phyloP scores from a whole-genome alignment of 768 basidiomycete genomes.

The Pulveroboletus sp. region DNA sequence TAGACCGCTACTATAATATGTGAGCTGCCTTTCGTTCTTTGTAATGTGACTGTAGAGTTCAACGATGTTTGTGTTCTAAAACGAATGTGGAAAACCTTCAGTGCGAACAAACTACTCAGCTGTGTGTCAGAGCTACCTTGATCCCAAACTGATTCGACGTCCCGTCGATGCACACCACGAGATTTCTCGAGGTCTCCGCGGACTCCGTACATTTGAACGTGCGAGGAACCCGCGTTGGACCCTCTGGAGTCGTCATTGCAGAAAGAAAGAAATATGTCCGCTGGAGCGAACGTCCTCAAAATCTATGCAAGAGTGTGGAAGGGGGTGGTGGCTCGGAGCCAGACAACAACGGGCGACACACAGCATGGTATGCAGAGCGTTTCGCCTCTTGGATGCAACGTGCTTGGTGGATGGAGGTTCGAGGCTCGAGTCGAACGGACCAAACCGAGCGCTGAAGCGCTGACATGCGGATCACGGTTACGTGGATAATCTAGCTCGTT shows the following conservation, averaged over 20 bases:
- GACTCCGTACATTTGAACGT: constrained; percentile 2
- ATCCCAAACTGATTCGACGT: constrained; percentile 39
- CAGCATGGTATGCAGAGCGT: neutral
- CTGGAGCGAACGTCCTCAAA: neutral
- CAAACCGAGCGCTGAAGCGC: neutral
- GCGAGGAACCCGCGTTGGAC: neutral
- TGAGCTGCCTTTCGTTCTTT: constrained; percentile 34
- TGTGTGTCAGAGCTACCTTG: constrained; percentile 19
- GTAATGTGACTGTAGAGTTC: constrained; percentile 37
- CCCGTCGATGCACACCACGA: constrained; percentile 39
- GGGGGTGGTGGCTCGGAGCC: neutral
- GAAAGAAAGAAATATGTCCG: neutral
- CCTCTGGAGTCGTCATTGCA: constrained; percentile 7
- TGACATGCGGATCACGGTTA: neutral
- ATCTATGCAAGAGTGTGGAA: neutral
- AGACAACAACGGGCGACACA: neutral
- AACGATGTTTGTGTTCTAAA: constrained; percentile 42
- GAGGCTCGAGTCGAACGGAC: neutral
- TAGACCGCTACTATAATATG: constrained; percentile 42
- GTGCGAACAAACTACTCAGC: neutral
- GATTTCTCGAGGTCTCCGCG: constrained; percentile 10
- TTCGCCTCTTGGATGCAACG: constrained; percentile 6
- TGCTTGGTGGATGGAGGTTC: constrained; percentile 5
- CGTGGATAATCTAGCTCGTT: too few relatives aligned
- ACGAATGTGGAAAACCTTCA: neutral